Evolutionary conservation across 2,329 filamentous ascomycete genomes (phyloP), one percentile per base, ranked within the genome.

Genomic region (Fusarium sarcochroum): DNA sequence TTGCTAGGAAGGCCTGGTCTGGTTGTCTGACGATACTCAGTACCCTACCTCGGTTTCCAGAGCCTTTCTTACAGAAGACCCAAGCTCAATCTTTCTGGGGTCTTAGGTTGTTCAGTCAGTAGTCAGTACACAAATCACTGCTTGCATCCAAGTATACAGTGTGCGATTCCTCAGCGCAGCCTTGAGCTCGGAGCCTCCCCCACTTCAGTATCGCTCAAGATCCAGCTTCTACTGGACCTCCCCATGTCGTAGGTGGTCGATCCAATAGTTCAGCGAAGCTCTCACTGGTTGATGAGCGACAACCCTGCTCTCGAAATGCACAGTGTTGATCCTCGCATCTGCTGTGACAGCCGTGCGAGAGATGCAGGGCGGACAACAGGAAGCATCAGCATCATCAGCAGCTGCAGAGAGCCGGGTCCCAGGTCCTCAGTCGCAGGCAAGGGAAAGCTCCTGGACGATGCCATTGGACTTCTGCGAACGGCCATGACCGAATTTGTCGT

Each of bases 161-260:
- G 72, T 58, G 57, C 13, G 7, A 21, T 27, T 37, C 34, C 58
- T 58, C 57, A 74, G 72, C 72, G 72, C 72, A 74, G 69, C 61
- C 68, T 68, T 74, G 67, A 75, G 72, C 68, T 74, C 68, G 63
- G 62, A 46, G 56, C 52, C 44, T 46, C 66, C 58, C 51, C 58
- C 63, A 58, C 51, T 58, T 50, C 41, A 52, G 57, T 58, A 49
- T 60, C 54, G 55, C 66, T 49, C 42, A 51, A 62, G 56, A 66
- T 61, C 25, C 51, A 53, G 61, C 60, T 50, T 60, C 46, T 38
- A 47, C 44, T 53, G 54, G 42, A 48, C 47, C n/a, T 27, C 44
- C 49, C 56, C 41, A 58, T 58, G 56, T 57, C 35, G 35, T 38
- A 60, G 44, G 47, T 56, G 38, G 64, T 40, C 52, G 55, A 67